These are phyloP conservation scores for Cnidoscolus chayamansa DNA, from an alignment of 441 rosid species.

Conservation along the genomic window DNA sequence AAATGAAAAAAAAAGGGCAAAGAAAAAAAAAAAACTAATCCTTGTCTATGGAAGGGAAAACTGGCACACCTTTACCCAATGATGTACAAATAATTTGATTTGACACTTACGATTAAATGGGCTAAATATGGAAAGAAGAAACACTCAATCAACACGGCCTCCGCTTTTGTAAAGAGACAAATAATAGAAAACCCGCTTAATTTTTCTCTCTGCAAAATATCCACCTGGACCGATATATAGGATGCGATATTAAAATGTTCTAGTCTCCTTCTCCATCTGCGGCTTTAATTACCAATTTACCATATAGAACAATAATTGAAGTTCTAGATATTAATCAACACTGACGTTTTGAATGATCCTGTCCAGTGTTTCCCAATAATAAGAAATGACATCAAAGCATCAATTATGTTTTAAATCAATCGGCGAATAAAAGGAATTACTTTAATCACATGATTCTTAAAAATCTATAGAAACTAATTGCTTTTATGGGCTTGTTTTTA, in stretches of 20 bases:
- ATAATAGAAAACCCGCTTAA: neutral
- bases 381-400: neutral
- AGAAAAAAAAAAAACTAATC: neutral
- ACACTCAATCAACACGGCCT: neutral
- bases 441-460: conserved; percentile 2
- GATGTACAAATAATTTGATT: neutral
- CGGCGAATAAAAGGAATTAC: neutral
- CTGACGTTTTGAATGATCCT: neutral
- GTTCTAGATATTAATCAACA: neutral
- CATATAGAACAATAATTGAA: conserved; percentile 9
- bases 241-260: neutral
- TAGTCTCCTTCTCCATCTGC: neutral
- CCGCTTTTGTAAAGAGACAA: neutral
- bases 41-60: conserved; percentile 1
- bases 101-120: neutral
- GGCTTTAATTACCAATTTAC: neutral
- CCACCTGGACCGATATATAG: neutral
- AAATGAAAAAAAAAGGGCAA: neutral
- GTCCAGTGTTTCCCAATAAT: neutral
- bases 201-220: neutral
- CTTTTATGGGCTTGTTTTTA: neutral
- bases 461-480: neutral
- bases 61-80: too few relatives aligned
- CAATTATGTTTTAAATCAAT: neutral
- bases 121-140: neutral